Evolutionary conservation across 176 grass and related monocot species (phyloP).

Genomic region (Oryza glumipatula): DNA sequence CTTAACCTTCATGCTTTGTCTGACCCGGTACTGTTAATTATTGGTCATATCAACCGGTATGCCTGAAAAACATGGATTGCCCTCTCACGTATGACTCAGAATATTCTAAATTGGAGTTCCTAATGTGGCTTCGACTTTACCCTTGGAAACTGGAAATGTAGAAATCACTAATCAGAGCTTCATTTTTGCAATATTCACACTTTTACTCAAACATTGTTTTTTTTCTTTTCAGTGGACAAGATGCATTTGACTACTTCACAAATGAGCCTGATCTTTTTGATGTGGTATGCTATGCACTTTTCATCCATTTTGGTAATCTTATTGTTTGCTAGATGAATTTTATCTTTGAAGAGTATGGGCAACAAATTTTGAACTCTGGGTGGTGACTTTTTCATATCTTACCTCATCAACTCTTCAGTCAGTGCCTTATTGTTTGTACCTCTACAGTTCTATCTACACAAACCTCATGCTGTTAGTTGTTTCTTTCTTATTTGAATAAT

Average conservation of each 20-base stretch:
- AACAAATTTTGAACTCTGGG: background rate
- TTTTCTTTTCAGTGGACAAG: constrained; percentile 64
- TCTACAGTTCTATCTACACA: background rate
- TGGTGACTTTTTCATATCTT: background rate
- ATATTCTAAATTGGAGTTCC: background rate
- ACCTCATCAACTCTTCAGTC: background rate
- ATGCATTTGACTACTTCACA: constrained; percentile 92
- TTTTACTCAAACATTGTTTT: constrained; percentile 20
- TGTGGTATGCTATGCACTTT: constrained; percentile 60
- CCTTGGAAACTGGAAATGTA: background rate
- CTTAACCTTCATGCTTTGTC: background rate
- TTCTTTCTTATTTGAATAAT: background rate
- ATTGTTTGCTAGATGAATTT: constrained; percentile 7
- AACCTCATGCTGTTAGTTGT: background rate
- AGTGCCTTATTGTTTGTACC: background rate
- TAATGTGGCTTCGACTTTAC: background rate
- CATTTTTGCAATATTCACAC: constrained; percentile 4
- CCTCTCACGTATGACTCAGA: background rate
- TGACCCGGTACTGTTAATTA: background rate
- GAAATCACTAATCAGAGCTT: background rate
- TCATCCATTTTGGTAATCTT: background rate
- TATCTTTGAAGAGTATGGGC: background rate
- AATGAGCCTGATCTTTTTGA: constrained; percentile 75
- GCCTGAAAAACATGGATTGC: background rate
- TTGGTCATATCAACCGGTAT: background rate